Evolutionary conservation across 148 eudicot genomes (phyloP).

Genomic region (Selenicereus undatus): DNA sequence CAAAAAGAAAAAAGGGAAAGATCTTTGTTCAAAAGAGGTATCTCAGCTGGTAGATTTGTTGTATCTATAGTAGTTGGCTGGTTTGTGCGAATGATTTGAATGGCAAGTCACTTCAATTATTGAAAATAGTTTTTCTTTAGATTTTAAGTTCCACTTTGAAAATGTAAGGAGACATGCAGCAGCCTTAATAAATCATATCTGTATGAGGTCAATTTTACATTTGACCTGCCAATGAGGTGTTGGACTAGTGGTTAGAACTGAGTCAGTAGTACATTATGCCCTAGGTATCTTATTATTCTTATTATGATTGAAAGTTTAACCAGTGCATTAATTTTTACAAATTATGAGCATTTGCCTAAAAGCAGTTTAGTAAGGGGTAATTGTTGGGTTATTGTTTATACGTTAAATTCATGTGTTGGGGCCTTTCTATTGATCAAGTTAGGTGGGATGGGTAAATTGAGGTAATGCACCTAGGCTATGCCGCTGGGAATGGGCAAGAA

Average conservation of each 20-base stretch:
- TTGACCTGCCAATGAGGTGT: not conserved
- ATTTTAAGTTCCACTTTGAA: not conserved
- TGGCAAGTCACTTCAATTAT: not conserved
- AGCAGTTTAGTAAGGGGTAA: not conserved
- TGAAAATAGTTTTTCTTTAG: not conserved
- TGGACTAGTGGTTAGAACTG: not conserved
- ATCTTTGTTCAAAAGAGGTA: no score
- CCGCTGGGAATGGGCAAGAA: no score
- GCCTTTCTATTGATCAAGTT: not conserved
- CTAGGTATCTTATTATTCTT: not conserved
- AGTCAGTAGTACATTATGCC: no score
- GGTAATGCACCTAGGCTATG: no score
- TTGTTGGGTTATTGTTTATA: not conserved
- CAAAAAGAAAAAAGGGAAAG: no score
- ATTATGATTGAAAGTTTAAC: not conserved
- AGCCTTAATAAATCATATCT: not conserved
- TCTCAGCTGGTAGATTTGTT: not conserved
- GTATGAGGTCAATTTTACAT: not conserved
- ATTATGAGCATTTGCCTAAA: not conserved
- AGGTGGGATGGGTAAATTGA: no score
- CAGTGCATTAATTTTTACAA: not conserved
- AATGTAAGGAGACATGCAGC: not conserved
- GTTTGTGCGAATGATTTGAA: not conserved
- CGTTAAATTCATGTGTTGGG: not conserved
- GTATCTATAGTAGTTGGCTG: not conserved